Conservation (phyloP, 306 rosid genomes). For the Cercis canadensis region DNA sequence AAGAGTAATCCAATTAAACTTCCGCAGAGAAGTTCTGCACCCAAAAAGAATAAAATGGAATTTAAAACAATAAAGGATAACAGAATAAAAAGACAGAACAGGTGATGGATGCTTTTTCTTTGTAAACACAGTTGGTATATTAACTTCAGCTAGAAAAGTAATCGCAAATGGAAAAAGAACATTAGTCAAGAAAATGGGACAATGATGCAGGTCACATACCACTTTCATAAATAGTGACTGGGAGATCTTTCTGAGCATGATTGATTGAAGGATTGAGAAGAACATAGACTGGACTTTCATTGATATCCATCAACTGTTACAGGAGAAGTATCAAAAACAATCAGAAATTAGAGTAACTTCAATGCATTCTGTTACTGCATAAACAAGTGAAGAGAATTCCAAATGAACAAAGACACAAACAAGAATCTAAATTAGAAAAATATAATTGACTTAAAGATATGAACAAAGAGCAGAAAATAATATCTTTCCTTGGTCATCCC, state of each 20-base stretch:
- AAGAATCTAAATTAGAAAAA: slow-evolving; percentile 17
- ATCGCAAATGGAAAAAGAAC: too few relatives aligned
- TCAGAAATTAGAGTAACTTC: slow-evolving; percentile 25
- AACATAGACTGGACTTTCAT: slow-evolving; percentile 94
- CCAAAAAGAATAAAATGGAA: too few relatives aligned
- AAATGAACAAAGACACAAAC: slow-evolving; percentile 21
- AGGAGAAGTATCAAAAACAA: slow-evolving; percentile 30
- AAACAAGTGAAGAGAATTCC: slow-evolving; percentile 19
- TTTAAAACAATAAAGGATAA: too few relatives aligned
- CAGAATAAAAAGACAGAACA: too few relatives aligned
- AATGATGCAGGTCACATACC: slow-evolving; percentile 54
- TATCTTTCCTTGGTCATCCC: too few relatives aligned
- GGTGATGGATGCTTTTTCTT: too few relatives aligned
- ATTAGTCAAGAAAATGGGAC: not conserved
- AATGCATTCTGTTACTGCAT: not conserved
- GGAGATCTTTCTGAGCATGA: slow-evolving; percentile 94
- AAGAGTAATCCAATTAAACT: too few relatives aligned
- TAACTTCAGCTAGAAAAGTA: too few relatives aligned
- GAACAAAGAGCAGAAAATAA: slow-evolving; percentile 5
- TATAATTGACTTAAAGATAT: not conserved
- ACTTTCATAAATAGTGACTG: slow-evolving; percentile 85
- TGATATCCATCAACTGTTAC: slow-evolving; percentile 90
- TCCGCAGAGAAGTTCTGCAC: too few relatives aligned
- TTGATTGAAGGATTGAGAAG: slow-evolving; percentile 88
- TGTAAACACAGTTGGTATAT: too few relatives aligned